Conservation (phyloP, 768 basidiomycete species). For the Lactarius indigo region DNA sequence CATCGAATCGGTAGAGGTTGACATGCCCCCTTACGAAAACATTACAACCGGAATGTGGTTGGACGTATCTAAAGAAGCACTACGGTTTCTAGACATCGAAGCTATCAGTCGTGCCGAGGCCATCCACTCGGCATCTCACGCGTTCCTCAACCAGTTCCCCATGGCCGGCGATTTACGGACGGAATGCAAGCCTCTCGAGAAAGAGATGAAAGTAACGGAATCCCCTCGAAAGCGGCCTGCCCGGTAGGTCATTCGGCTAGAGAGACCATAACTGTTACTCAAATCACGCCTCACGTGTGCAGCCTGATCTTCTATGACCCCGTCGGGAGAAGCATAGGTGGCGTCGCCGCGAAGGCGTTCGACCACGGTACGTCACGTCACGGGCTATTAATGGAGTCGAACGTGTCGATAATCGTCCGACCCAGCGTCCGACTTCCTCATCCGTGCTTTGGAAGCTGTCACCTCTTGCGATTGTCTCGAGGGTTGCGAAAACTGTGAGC, state of each 20-base stretch:
- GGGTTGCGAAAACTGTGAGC: constrained; percentile 70
- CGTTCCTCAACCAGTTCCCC: constrained; percentile 72
- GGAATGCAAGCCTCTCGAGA: constrained; percentile 79
- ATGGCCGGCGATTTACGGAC: constrained; percentile 68
- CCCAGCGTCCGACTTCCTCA: constrained; percentile 53
- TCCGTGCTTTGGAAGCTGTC: constrained; percentile 53
- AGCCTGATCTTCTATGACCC: constrained; percentile 83
- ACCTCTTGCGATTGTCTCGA: constrained; percentile 60
- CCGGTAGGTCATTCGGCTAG: constrained; percentile 38
- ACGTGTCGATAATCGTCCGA: background rate
- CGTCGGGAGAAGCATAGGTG: constrained; percentile 58
- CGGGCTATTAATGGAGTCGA: background rate
- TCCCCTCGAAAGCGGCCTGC: constrained; percentile 66
- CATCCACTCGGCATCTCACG: constrained; percentile 84
- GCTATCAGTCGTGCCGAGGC: constrained; percentile 68
- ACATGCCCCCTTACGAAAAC: constrained; percentile 73
- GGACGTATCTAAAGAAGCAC: constrained; percentile 55
- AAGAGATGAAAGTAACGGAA: constrained; percentile 56
- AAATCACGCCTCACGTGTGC: background rate
- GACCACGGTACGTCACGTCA: constrained; percentile 57
- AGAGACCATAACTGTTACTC: background rate
- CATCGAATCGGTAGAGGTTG: constrained; percentile 73
- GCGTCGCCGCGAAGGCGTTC: constrained; percentile 74
- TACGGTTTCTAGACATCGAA: constrained; percentile 52
- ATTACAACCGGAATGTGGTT: constrained; percentile 78